These are phyloP conservation scores for Talaromyces pinophilus DNA, from an alignment of 2,329 filamentous ascomycete species.

Conservation along the genomic window DNA sequence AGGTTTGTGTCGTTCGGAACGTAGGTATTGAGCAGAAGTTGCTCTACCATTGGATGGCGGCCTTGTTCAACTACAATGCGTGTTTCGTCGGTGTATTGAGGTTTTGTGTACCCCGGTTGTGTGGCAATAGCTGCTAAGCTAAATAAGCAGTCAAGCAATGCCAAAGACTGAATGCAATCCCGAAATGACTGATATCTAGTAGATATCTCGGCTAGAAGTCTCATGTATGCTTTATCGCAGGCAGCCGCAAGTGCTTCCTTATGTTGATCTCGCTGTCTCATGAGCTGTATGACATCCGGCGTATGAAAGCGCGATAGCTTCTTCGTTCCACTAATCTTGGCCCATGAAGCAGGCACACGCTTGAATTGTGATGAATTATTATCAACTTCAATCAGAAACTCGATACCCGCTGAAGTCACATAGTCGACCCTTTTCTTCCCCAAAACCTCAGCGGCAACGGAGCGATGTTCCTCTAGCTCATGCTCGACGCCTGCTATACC, in stretches of 20 bases:
- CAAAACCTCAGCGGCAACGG: constrained; percentile 69
- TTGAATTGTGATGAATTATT: constrained; percentile 72
- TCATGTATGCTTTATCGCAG: constrained; percentile 78
- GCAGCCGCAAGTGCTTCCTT: constrained; percentile 90
- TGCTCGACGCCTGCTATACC: constrained; percentile 91
- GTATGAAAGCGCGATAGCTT: constrained; percentile 91
- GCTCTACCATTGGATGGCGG: constrained; percentile 94
- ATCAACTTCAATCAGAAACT: constrained; percentile 89
- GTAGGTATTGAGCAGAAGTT: constrained; percentile 79
- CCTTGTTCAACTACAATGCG: constrained; percentile 72
- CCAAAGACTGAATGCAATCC: constrained; percentile 82
- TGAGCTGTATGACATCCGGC: constrained; percentile 78
- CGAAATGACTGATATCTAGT: constrained; percentile 86
- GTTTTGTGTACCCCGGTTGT: constrained; percentile 85
- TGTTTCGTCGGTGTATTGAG: constrained; percentile 65
- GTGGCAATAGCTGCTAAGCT: constrained; percentile 81
- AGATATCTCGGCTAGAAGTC: constrained; percentile 71
- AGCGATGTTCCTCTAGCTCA: constrained; percentile 76
- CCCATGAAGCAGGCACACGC: constrained; percentile 89
- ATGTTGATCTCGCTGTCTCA: constrained; percentile 88
- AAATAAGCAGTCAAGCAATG: constrained; percentile 84
- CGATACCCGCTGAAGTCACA: constrained; percentile 82
- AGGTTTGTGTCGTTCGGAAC: constrained; percentile 86
- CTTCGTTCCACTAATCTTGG: constrained; percentile 93
- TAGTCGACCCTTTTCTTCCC: constrained; percentile 75